Evolutionary conservation across 1,139 yeast species (phyloP).

Genomic region (Candida neerlandica): DNA sequence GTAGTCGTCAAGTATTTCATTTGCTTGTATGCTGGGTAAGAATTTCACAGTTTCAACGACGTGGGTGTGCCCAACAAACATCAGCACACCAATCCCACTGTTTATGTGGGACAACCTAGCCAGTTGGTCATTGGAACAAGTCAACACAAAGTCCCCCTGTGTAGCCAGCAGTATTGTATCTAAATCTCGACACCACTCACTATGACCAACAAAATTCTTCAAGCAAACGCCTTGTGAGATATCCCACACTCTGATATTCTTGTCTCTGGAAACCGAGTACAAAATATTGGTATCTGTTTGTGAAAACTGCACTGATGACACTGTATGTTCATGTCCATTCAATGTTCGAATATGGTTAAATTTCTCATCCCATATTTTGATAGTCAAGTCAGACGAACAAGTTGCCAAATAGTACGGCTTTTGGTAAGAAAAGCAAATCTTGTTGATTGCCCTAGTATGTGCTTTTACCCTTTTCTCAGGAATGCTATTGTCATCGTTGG

Average conservation of each 20-base stretch:
- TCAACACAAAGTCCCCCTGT: slow-evolving; percentile 59
- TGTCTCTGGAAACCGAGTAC: slow-evolving; percentile 79
- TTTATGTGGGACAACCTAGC: slow-evolving; percentile 65
- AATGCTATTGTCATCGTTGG: slow-evolving; percentile 53
- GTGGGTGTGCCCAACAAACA: slow-evolving; percentile 78
- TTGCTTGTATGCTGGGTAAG: slow-evolving; percentile 54
- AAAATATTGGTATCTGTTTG: slow-evolving; percentile 41
- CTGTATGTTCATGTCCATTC: slow-evolving; percentile 89
- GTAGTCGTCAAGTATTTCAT: slow-evolving; percentile 52
- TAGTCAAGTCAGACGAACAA: slow-evolving; percentile 73
- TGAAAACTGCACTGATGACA: slow-evolving; percentile 64
- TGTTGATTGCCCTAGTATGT: slow-evolving; percentile 73
- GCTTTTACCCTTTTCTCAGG: slow-evolving; percentile 73
- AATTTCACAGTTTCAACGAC: slow-evolving; percentile 78
- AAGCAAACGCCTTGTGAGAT: slow-evolving; percentile 66
- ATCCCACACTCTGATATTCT: slow-evolving; percentile 77
- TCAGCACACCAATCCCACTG: slow-evolving; percentile 68
- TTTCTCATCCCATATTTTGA: slow-evolving; percentile 70
- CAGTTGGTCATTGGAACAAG: slow-evolving; percentile 84
- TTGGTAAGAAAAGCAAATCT: slow-evolving; percentile 34
- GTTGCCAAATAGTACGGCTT: slow-evolving; percentile 47
- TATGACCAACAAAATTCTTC: slow-evolving; percentile 72
- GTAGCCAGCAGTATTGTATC: slow-evolving; percentile 34
- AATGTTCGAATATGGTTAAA: slow-evolving; percentile 65
- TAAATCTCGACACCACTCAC: slow-evolving; percentile 84